phyloP scores from a whole-genome alignment of 139 green algal species.

The Auxenochlorella pyrenoidosa region DNA sequence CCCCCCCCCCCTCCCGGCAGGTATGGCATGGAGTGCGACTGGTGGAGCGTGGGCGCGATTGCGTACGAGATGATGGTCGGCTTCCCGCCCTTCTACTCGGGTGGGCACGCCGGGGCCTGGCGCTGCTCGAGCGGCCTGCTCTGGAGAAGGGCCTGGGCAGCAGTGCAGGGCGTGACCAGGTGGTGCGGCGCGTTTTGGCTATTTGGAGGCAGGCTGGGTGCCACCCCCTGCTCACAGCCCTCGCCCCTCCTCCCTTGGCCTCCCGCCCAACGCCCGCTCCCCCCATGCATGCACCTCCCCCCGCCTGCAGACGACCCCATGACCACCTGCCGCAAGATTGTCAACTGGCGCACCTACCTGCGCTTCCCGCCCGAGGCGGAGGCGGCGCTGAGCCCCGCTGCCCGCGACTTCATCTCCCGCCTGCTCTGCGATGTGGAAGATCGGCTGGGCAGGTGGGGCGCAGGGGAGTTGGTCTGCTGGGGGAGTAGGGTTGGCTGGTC shows the following conservation, averaged over 20 bases:
- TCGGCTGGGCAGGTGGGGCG: constrained; percentile 77
- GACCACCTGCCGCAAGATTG: constrained; percentile 92
- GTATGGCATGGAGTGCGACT: constrained; percentile 99
- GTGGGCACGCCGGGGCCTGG: neutral
- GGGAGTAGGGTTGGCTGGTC: no score
- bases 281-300: neutral
- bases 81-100: constrained; percentile 96
- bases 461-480: constrained; percentile 38
- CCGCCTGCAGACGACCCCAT: constrained; percentile 85
- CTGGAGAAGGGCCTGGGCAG: no score
- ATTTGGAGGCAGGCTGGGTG: neutral
- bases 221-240: neutral
- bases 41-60: constrained; percentile 97
- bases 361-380: constrained; percentile 86
- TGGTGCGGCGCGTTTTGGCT: neutral
- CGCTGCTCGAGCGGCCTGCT: no score
- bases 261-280: neutral
- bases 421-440: constrained; percentile 97
- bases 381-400: constrained; percentile 45
- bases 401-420: constrained; percentile 86
- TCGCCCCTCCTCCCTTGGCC: neutral
- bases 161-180: neutral
- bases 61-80: constrained; percentile 98
- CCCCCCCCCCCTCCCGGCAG: neutral
- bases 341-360: constrained; percentile 95